Base-by-base conservation (phyloP, 2,329 filamentous ascomycete genomes). In the Aspergillus piperis region DNA sequence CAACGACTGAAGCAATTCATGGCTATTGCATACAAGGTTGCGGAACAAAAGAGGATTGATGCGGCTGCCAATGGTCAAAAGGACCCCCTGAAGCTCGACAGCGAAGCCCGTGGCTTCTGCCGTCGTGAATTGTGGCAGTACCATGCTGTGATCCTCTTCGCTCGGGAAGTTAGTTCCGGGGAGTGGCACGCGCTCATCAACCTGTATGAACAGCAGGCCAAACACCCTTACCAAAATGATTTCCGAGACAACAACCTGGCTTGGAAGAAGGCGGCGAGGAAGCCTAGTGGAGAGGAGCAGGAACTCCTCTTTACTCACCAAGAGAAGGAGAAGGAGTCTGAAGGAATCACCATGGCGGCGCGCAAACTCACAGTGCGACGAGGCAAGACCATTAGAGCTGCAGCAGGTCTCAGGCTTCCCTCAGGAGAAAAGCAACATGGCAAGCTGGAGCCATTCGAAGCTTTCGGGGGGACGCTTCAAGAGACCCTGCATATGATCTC, bases 331-430 rank as follows among this genome's bases (percentile, higher is more conserved):
- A 88, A 91, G 55, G 90, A 96, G 69, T 87, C 86, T 51, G 80
- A 85, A 54, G 76, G 77, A 38, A 85, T 90, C 60, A 85, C 90
- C 19, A 87, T 86, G 42, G 89, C 91, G 7, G 93, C 93, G 8
- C 86, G 92, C 63, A 96, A 96, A 76, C 79, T 98, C 62, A 98
- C 94, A 0, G 93, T 98, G 56, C 96, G 96, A 81, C 86, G 93
- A 71, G 95, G 91, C 65, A 93, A 96, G 76, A 97, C 92, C 2
- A 80, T 83, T 56, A 76, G 75, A 41, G 71, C 73, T 19, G 73
- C 74, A 39, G 73, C 72, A 72, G 79, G 72, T 78, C 81, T 72
- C 65, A 80, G 60, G 77, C 73, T 68, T 65, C 80, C 60, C 11
- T 71, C 73, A 36, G 72, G 71, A 13, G 86, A 89, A 70, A 76